Base-by-base conservation (phyloP, 179 eudicot species). In the Silene noctiflora region DNA sequence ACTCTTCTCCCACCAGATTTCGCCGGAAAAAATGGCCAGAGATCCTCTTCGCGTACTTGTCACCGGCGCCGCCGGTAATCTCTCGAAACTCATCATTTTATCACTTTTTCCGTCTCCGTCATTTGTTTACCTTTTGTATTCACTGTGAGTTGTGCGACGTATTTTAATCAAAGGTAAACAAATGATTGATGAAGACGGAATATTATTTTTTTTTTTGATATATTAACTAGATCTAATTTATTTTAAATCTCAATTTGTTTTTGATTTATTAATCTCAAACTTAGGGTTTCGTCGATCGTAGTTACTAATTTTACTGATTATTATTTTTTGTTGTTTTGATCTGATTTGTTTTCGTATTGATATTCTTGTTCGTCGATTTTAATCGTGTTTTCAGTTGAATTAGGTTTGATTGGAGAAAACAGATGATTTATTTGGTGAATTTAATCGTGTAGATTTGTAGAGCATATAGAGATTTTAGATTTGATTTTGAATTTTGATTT, bases 41-140 rank as follows among this genome's bases (percentile, higher is more conserved):
- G 70, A 66, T 14, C 70, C 70, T 6, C 70, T 66, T n/a, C 70
- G 70, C 48, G 70, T 66, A 17, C 70, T 66, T 14, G 70, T 66
- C 21, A 66, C 70, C 48, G 70, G 70, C 70, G 70, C 70, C 2
- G 70, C 70, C 51, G 70, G 70, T 66, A 66, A 14, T 16, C 9
- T 24, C 17, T 27, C 42, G 14, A 1, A n/a, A 1, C 22, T 66
- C 70, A 25, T 19, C 70, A 13, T 19, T 5, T 6, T 12, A 6
- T 64, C 1, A 4, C 7, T 64, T 9, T 1, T 64, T 16, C 14
- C 42, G 13, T 64, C 46, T 39, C 46, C 11, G 46, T 39, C 46
- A 39, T 39, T 39, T 39, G 46, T 39, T 39, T 39, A 8, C 1
- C 11, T 39, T 39, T 39, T 35, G 2, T 35, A 35, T 35, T 35